A percentile compares a stretch with the other conserved stretches of the same genome.
These are phyloP conservation scores for Deinandra increscens DNA, from an alignment of 129 eudicot genomes.

Conservation along the genomic window DNA sequence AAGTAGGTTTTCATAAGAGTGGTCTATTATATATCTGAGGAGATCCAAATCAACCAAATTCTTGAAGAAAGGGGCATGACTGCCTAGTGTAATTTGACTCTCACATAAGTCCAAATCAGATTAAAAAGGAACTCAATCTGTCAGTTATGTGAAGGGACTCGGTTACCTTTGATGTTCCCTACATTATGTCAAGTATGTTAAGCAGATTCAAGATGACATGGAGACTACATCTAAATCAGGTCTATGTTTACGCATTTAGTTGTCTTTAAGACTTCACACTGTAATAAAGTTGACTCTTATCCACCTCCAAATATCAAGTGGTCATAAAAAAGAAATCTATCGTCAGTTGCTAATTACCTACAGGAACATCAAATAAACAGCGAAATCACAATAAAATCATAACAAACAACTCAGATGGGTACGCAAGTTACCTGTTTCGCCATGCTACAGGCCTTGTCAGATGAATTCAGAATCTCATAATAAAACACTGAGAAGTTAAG, in stretches of 20 bases:
- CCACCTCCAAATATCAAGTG: neutral
- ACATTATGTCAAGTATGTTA: neutral
- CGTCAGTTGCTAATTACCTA: neutral
- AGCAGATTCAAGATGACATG: neutral
- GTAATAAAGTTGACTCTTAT: neutral
- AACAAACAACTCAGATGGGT: neutral
- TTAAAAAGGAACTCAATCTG: neutral
- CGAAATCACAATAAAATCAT: neutral
- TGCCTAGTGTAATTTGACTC: neutral
- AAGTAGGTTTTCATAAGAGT: too few relatives aligned
- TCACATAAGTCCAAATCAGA: neutral
- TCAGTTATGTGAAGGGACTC: neutral
- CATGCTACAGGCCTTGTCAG: conserved; percentile 22
- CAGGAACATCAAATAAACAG: neutral
- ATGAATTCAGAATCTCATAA: conserved; percentile 16
- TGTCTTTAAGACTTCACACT: conserved; percentile 1
- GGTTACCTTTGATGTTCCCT: neutral
- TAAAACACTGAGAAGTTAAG: conserved; percentile 5
- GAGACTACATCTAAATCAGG: neutral
- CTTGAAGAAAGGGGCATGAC: too few relatives aligned
- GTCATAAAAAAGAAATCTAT: neutral
- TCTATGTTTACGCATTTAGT: neutral
- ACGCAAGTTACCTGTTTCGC: conserved; percentile 12
- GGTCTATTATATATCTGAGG: too few relatives aligned
- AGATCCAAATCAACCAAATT: too few relatives aligned